These are phyloP conservation scores for Pistacia atlantica DNA, from an alignment of 345 rosid species.

Conservation along the genomic window DNA sequence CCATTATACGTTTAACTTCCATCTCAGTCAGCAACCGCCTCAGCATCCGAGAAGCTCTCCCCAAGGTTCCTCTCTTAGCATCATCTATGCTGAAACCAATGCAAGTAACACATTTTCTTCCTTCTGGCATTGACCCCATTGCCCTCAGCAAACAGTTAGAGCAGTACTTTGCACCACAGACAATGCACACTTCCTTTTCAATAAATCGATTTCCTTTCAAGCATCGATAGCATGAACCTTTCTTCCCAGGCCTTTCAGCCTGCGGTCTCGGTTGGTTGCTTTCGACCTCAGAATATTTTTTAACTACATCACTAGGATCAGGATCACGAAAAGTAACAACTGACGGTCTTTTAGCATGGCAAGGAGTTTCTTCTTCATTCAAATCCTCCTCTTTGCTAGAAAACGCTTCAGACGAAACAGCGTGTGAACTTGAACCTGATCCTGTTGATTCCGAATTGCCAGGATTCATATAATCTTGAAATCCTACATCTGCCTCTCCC, in stretches of 20 bases:
- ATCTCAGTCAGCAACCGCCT: conserved; percentile 47
- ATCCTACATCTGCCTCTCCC: conserved; percentile 21
- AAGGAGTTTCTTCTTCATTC: conserved; percentile 22
- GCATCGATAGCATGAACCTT: conserved; percentile 81
- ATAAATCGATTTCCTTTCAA: conserved; percentile 59
- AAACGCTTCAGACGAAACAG: conserved; percentile 37
- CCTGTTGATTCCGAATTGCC: conserved; percentile 25
- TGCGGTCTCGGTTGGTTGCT: conserved; percentile 32
- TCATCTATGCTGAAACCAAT: conserved; percentile 74
- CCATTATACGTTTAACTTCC: conserved; percentile 63
- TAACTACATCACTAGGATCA: conserved; percentile 31
- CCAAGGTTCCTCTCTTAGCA: conserved; percentile 54
- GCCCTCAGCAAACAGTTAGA: conserved; percentile 65
- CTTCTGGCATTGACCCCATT: conserved; percentile 94
- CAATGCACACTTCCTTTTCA: conserved; percentile 80
- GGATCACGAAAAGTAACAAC: conserved; percentile 62
- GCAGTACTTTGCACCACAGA: conserved; percentile 84
- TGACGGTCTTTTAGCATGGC: conserved; percentile 44
- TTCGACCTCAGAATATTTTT: conserved; percentile 37
- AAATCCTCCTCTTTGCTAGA: conserved; percentile 39
- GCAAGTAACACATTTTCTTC: conserved; percentile 80
- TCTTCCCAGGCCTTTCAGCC: conserved; percentile 67
- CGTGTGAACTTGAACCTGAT: conserved; percentile 32
- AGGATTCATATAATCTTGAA: conserved; percentile 34
- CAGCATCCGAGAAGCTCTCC: conserved; percentile 65